These are phyloP conservation scores for Liriodendron chinense DNA, from an alignment of 164 flowering plant genomes.

Conservation along the genomic window DNA sequence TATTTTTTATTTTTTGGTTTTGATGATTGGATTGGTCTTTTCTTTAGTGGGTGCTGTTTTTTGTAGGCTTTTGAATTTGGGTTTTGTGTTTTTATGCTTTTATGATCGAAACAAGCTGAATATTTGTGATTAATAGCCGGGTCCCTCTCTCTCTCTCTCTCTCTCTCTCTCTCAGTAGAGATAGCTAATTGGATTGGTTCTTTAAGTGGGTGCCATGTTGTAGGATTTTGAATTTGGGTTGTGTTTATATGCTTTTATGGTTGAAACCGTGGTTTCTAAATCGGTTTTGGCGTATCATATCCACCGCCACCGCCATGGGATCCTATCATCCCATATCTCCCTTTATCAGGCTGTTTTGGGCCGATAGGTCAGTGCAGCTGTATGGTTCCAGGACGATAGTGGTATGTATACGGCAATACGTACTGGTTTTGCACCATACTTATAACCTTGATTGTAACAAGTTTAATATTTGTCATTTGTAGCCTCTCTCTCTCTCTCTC, in stretches of 20 bases:
- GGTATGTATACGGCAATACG: too few species aligned
- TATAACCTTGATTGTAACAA: too few species aligned
- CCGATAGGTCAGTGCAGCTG: too few species aligned
- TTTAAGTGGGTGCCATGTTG: not conserved
- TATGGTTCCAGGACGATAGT: too few species aligned
- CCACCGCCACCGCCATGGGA: too few species aligned
- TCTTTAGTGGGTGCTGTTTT: not conserved
- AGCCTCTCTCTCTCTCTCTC: too few species aligned
- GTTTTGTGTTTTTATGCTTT: not conserved
- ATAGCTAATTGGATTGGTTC: not conserved
- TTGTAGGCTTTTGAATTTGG: not conserved
- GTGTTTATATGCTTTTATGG: not conserved
- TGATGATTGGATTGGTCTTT: not conserved
- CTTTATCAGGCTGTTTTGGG: too few species aligned
- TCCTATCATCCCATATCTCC: too few species aligned
- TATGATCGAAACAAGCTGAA: not conserved
- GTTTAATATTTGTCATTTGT: too few species aligned
- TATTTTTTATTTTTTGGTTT: too few species aligned
- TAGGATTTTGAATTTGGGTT: not conserved
- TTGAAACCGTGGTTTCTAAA: not conserved
- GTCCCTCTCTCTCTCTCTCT: not conserved
- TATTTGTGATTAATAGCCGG: not conserved
- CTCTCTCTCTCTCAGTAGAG: not conserved
- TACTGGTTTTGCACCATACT: too few species aligned
- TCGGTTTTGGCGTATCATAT: too few species aligned